Conservation (phyloP, 805 yeast species). For the Metschnikowia borealis region DNA sequence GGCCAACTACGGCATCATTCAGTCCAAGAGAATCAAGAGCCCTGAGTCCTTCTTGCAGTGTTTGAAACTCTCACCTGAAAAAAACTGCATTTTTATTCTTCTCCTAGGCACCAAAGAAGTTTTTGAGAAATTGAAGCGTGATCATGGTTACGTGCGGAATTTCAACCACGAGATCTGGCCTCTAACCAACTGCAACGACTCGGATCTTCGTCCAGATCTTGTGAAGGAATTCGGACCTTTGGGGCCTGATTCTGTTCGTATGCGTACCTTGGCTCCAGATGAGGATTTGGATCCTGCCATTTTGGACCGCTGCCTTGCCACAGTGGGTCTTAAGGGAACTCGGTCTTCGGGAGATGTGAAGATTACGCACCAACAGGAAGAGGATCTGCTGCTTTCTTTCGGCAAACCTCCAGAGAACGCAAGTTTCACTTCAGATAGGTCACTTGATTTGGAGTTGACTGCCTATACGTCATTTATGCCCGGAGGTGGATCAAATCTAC, state of each 20-base stretch:
- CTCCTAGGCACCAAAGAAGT: slow-evolving; percentile 25
- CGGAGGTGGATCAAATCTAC: slow-evolving; percentile 28
- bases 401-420: too few relatives aligned
- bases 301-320: slow-evolving; percentile 24
- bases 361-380: background rate
- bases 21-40: slow-evolving; percentile 38
- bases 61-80: slow-evolving; percentile 20
- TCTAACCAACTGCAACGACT: slow-evolving; percentile 18
- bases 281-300: slow-evolving; percentile 17
- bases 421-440: background rate
- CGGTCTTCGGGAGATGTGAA: too few relatives aligned
- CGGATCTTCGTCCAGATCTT: slow-evolving; percentile 26
- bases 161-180: slow-evolving; percentile 20
- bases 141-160: slow-evolving; percentile 22
- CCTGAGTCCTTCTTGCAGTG: slow-evolving; percentile 20
- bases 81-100: slow-evolving; percentile 21
- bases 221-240: slow-evolving; percentile 20
- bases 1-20: slow-evolving; percentile 39
- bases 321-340: slow-evolving; percentile 21
- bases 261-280: slow-evolving; percentile 17
- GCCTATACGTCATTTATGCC: slow-evolving; percentile 51
- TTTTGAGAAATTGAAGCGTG: slow-evolving; percentile 21
- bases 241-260: slow-evolving; percentile 12
- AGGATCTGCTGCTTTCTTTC: background rate
- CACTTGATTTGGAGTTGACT: slow-evolving; percentile 37